Evolutionary conservation across 768 basidiomycete species (phyloP).

Genomic region (Dioszegia crocea): DNA sequence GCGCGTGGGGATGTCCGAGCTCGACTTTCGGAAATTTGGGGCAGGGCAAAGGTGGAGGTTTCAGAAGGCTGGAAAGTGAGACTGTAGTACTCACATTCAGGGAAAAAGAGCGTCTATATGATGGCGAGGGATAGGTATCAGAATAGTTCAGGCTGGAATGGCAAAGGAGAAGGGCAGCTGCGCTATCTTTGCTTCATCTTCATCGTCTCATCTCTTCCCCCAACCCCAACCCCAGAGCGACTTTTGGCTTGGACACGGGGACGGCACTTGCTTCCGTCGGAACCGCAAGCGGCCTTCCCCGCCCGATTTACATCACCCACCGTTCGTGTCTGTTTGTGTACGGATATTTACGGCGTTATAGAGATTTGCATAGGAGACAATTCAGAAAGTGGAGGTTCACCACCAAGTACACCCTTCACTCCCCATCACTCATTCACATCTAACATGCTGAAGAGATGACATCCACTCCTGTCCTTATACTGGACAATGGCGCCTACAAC

Average conservation of each 20-base stretch:
- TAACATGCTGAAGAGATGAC: background rate
- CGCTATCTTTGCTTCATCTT: background rate
- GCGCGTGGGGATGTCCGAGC: conserved; percentile 11
- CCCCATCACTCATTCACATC: background rate
- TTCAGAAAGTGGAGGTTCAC: background rate
- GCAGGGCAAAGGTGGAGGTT: background rate
- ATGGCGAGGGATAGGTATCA: background rate
- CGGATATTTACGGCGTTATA: background rate
- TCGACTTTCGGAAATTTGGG: conserved; percentile 3
- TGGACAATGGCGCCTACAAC: conserved; percentile 73
- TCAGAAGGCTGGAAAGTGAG: background rate
- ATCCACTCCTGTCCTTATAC: background rate
- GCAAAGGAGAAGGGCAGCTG: background rate
- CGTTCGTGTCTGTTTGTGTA: no score
- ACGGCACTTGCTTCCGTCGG: no score
- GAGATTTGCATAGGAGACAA: background rate
- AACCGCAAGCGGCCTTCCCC: background rate
- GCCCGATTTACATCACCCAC: no score
- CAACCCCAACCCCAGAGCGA: background rate
- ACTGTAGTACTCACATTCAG: background rate
- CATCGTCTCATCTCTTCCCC: background rate
- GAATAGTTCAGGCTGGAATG: background rate
- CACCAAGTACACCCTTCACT: background rate
- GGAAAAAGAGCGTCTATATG: background rate
- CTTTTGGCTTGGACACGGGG: background rate